Conservation (phyloP, 78 protist genomes). For the Kipferlia bialata region DNA sequence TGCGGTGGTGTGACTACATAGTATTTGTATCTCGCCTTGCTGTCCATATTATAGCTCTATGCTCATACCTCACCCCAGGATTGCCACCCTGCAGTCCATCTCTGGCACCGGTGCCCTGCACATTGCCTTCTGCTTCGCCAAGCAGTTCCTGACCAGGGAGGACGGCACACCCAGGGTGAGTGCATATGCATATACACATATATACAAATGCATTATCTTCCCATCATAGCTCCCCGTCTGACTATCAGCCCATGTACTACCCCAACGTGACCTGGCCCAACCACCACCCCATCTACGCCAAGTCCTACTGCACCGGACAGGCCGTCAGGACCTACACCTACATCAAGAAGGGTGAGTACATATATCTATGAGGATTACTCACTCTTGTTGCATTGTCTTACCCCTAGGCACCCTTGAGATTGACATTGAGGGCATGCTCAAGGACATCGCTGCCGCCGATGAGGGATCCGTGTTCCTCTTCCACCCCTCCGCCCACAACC, state of each 20-base stretch:
- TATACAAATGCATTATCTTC: too few species aligned
- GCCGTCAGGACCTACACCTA: slow-evolving; percentile 10
- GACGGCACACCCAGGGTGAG: too few species aligned
- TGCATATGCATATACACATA: too few species aligned
- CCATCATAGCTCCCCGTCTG: too few species aligned
- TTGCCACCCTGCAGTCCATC: slow-evolving; percentile 66
- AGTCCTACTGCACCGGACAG: slow-evolving; percentile 14
- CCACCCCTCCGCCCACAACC: slow-evolving; percentile 97
- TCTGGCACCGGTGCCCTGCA: slow-evolving; percentile 88
- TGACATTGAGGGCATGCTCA: slow-evolving; percentile 67
- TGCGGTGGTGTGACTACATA: background rate
- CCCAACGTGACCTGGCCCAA: slow-evolving; percentile 92
- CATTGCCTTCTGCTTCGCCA: slow-evolving; percentile 57
- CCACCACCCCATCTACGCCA: slow-evolving; percentile 18
- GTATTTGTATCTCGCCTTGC: background rate
- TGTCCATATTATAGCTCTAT: too few species aligned
- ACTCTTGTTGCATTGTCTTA: slow-evolving; percentile 17
- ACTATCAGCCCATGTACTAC: slow-evolving; percentile 56
- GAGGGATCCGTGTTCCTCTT: slow-evolving; percentile 57
- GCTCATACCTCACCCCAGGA: background rate
- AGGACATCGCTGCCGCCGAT: slow-evolving; percentile 47
- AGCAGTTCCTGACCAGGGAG: slow-evolving; percentile 5
- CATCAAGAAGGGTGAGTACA: background rate
- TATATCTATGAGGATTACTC: background rate
- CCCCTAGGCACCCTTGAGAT: slow-evolving; percentile 42